Evolutionary conservation across 2,329 filamentous ascomycete genomes (phyloP), one percentile per base, ranked within the genome.

Genomic region (Botrytis aclada): DNA sequence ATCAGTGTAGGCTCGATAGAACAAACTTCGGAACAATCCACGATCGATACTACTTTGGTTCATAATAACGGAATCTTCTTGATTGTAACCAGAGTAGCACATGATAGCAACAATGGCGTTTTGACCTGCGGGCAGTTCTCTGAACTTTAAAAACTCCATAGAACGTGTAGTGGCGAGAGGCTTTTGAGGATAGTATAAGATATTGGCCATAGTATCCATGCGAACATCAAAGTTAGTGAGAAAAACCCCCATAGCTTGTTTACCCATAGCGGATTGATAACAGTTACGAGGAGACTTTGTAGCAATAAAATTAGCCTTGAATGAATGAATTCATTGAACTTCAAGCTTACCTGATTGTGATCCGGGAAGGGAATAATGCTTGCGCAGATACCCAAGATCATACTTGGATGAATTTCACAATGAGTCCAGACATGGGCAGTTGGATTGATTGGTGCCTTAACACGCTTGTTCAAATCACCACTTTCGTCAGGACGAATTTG

Each of bases 31-130:
- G 91, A 99, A 99, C 7, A 99, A 87, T 75, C 96, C 96, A 80
- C 96, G 93, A 83, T 99, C 96, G 80, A 99, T 98, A 83, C 94
- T 97, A 84, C 94, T 98, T 85, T 99, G 96, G 83, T 99, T 99
- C 96, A 99, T 98, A 80, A 99, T 97, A 77, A 99, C 95, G 77
- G 96, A 99, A 90, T 99, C 96, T 94, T 99, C 96, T 82, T 99
- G 97, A 83, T 99, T 99, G 86, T 99, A 99, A 74, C 96, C 96
- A 71, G 95, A 97, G 84, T 99, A 99, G 82, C 93, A 97, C 74
- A 94, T 91, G 83, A 99, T 99, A 58, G 96, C 97, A 20, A 99
- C 96, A 79, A 99, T 99, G 32, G 96, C 96, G 80, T 99, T 99
- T 82, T 99, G 96, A 4, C 96, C 96, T 25, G 96, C 96, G 29